A percentile compares a stretch with the other conserved stretches of the same genome.
phyloP scores from a whole-genome alignment of 306 rosid species.

The Hippophae rhamnoides region DNA sequence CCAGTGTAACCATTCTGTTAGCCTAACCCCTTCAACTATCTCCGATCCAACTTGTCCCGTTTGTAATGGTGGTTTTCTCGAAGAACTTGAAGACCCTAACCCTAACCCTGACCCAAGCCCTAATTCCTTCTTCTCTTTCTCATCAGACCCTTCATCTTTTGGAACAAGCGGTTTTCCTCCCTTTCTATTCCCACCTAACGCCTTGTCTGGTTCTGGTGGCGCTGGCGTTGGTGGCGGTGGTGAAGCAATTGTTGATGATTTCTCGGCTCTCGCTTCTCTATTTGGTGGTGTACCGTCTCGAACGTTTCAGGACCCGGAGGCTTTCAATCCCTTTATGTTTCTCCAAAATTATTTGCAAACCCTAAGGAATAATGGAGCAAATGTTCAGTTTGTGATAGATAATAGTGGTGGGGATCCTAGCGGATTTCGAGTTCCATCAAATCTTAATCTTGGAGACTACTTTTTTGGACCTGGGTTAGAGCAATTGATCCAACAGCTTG shows the following conservation, averaged over 20 bases:
- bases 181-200: background rate
- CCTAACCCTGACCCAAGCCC: slow-evolving; percentile 35
- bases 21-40: slow-evolving; percentile 38
- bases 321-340: slow-evolving; percentile 55
- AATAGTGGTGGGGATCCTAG: slow-evolving; percentile 39
- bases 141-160: slow-evolving; percentile 26
- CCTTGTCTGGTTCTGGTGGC: background rate
- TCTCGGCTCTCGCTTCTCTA: slow-evolving; percentile 30
- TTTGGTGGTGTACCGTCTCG: slow-evolving; percentile 36
- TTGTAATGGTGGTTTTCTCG: slow-evolving; percentile 58
- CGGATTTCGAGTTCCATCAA: slow-evolving; percentile 38
- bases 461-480: slow-evolving; percentile 90
- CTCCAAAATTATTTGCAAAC: slow-evolving; percentile 67
- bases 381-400: slow-evolving; percentile 66
- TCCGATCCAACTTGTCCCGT: slow-evolving; percentile 58
- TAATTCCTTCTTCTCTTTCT: slow-evolving; percentile 36
- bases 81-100: slow-evolving; percentile 53
- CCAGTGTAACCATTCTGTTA: slow-evolving; percentile 54
- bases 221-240: slow-evolving; percentile 4
- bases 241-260: slow-evolving; percentile 32
- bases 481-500: slow-evolving; percentile 87
- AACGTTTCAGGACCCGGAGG: slow-evolving; percentile 38
- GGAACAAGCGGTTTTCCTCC: slow-evolving; percentile 8
- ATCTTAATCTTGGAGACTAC: slow-evolving; percentile 71
- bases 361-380: slow-evolving; percentile 49